Evolutionary conservation across 106 monocot species (phyloP), one percentile per base, ranked within the genome.

Genomic region (Acorus calamus): DNA sequence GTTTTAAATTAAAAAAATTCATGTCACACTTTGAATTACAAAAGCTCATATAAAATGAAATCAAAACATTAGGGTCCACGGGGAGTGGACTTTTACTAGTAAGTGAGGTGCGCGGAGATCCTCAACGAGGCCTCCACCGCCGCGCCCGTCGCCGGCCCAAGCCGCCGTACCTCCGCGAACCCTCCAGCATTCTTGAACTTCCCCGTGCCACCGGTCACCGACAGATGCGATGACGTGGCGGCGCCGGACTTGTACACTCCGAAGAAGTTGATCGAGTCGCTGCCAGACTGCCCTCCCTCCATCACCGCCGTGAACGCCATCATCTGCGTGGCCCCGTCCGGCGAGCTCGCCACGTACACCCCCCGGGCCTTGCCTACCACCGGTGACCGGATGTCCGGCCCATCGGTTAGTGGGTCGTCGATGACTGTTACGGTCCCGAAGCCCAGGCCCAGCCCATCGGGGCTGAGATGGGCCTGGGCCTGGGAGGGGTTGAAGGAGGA

Each of bases 361-460:
- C 65, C 65, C 14, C 59, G 73, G 42, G 77, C 77, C 44, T 72
- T 71, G 10, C 72, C 77, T 6, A 72, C 14, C n/a, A 53, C 13
- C 50, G 66, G 77, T 53, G 66, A 65, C 3, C 72, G 72, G 9
- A 59, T 49, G 60, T 77, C 59, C 9, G 71, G 77, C 46, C 77
- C 72, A 46, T 10, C 14, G 12, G 77, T 77, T 10, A 72, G 11
- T 6, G 62, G 44, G 61, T 72, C 67, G 53, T 77, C 72, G 28
- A 77, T 72, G 49, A 77, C 72, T 3, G 67, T 72, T 9, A 77
- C 67, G 6, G 66, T 72, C 6, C 77, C 77, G 52, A 77, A 77
- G 42, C 77, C 72, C 7, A 77, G 66, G 8, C 72, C 64, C 28
- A 77, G 72, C 43, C 72, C 77, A 61, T 72, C 72, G 13, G 72